Conservation (phyloP, 768 basidiomycete genomes). For the Phaeolepiota aurea region DNA sequence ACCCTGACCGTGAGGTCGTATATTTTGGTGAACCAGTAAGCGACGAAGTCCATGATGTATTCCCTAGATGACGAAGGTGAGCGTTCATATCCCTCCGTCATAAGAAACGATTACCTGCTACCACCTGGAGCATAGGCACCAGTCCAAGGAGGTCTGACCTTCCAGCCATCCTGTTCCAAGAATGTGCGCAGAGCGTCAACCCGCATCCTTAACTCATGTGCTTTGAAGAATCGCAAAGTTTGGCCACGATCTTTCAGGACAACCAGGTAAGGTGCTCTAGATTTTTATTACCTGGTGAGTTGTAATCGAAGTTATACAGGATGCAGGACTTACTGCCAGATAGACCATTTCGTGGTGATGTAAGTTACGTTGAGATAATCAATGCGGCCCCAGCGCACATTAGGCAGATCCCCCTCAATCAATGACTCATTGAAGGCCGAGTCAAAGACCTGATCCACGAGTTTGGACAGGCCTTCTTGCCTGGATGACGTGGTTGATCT, state of each 20-base stretch:
- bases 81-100: not conserved
- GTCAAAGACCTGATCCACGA: slow-evolving; percentile 69
- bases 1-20: slow-evolving; percentile 47
- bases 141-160: slow-evolving; percentile 58
- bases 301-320: too few species aligned
- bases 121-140: slow-evolving; percentile 71
- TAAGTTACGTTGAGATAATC: slow-evolving; percentile 82
- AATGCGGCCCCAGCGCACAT: slow-evolving; percentile 78
- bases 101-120: slow-evolving; percentile 34
- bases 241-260: slow-evolving; percentile 64
- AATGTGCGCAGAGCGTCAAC: slow-evolving; percentile 58
- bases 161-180: slow-evolving; percentile 57
- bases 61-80: slow-evolving; percentile 51
- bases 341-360: slow-evolving; percentile 77
- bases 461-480: slow-evolving; percentile 60
- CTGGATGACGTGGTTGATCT: slow-evolving; percentile 53
- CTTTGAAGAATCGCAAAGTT: slow-evolving; percentile 74
- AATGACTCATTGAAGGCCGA: slow-evolving; percentile 59
- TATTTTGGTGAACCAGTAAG: slow-evolving; percentile 33
- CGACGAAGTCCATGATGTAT: slow-evolving; percentile 54
- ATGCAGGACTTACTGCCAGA: slow-evolving; percentile 69
- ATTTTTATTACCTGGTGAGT: too few species aligned
- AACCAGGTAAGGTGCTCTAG: slow-evolving; percentile 72
- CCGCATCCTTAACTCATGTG: slow-evolving; percentile 51
- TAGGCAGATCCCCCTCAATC: slow-evolving; percentile 50